phyloP scores from a whole-genome alignment of 306 rosid species.

The Medicago arabica region DNA sequence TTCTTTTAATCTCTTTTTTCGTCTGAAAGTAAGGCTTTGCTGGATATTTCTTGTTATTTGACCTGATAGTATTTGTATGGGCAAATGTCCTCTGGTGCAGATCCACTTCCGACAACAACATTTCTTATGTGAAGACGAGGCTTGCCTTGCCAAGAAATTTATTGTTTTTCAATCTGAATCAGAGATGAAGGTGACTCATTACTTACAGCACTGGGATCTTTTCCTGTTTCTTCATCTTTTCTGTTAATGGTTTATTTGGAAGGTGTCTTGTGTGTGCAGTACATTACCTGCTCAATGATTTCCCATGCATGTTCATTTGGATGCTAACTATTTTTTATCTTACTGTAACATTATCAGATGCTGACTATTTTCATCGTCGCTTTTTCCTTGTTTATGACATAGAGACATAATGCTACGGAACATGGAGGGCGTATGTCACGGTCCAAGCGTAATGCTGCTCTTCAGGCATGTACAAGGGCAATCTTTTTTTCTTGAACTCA shows the following conservation, averaged over 20 bases:
- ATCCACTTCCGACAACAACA: conserved; percentile 90
- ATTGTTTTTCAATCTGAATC: conserved; percentile 81
- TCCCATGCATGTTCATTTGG: conserved; percentile 27
- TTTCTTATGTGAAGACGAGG: conserved; percentile 96
- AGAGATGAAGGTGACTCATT: conserved; percentile 87
- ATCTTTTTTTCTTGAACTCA: conserved; percentile 6
- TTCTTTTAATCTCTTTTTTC: conserved; percentile 12
- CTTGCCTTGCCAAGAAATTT: conserved; percentile 88
- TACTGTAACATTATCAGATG: conserved; percentile 15
- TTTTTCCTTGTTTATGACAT: conserved; percentile 40
- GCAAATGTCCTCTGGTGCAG: conserved; percentile 51
- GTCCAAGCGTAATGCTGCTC: conserved; percentile 94
- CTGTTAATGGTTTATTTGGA: conserved; percentile 18
- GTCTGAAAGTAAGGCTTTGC: conserved; percentile 2
- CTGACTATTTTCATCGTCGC: too few species aligned
- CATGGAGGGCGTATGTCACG: conserved; percentile 98
- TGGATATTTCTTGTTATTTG: conserved; percentile 15
- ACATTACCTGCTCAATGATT: conserved; percentile 17
- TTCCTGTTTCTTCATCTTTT: neutral
- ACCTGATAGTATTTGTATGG: conserved; percentile 35
- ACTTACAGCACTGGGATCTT: conserved; percentile 32
- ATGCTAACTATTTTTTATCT: conserved; percentile 31
- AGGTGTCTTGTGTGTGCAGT: conserved; percentile 1
- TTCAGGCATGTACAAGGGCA: conserved; percentile 64
- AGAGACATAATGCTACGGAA: conserved; percentile 88